Base-by-base conservation (phyloP, 352 stramenopile genomes). In the Phytophthora nicotianae region DNA sequence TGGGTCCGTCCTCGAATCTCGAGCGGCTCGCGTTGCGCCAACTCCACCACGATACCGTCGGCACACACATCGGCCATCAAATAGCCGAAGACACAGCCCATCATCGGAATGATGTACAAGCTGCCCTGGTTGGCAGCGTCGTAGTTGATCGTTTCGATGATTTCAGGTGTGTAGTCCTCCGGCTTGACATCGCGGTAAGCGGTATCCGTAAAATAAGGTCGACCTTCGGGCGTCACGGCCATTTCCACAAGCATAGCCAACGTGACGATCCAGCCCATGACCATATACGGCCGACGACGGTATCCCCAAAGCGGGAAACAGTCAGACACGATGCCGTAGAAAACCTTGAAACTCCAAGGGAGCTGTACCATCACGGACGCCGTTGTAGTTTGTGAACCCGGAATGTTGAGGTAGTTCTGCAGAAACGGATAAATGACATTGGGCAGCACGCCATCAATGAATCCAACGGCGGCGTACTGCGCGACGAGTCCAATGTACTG, bases 271-370 rank as follows among this genome's bases (percentile, higher is more conserved):
- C 79, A 88, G 19, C 77, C 79, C 16, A 88, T 62, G 26, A 86
- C 27, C 70, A 89, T 86, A 56, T 86, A 89, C 19, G 79, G 77
- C 1, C 76, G 63, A 17, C 79, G 70, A 8, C 74, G 70, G 37
- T 82, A 87, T 27, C 79, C 79, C 9, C 57, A 62, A 47, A 90
- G 70, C 16, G 81, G 81, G 33, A 87, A 83, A 46, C 73, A 83
- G 56, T 90, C 81, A 1, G 76, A 81, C 5, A 90, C 17, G n/a
- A 90, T 80, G 21, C 77, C 77, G 47, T 83, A 71, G 48, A 88
- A 82, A 7, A 87, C 69, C 60, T 89, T 89, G 42, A 89, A 87
- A 41, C 71, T 85, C 76, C 78, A 89, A 0, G 74, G 76, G 1
- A 89, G 37, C 20, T 76, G 66, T 10, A 89, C 72, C 3, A 86